Conservation (phyloP, 352 stramenopile species). For the Phytopythium aichiense region DNA sequence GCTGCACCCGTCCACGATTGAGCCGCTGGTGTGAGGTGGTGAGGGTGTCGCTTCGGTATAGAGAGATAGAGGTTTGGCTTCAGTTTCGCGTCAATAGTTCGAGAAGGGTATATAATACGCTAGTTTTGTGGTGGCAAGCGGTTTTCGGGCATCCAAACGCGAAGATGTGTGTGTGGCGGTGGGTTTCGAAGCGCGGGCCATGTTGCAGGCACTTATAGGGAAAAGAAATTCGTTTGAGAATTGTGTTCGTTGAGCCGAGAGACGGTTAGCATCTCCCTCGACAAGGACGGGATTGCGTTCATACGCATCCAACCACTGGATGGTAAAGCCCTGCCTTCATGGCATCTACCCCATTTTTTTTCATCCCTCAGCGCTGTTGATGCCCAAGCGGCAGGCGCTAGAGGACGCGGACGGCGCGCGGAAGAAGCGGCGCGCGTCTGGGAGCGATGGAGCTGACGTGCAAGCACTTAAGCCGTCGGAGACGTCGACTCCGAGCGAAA, state of each 20-base stretch:
- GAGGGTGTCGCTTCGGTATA: not conserved
- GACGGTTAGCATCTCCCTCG: slow-evolving; percentile 94
- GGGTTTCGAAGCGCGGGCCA: slow-evolving; percentile 35
- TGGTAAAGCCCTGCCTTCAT: slow-evolving; percentile 81
- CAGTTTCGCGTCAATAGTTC: not conserved
- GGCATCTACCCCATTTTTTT: slow-evolving; percentile 83
- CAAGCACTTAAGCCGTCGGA: not conserved
- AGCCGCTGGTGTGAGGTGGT: slow-evolving; percentile 9
- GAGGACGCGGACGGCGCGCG: not conserved
- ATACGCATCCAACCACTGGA: slow-evolving; percentile 69
- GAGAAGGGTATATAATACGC: not conserved
- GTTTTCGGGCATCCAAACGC: slow-evolving; percentile 12
- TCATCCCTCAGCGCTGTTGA: not conserved
- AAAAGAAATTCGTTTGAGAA: rapidly evolving
- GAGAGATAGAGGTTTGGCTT: not conserved
- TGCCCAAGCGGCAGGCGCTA: not conserved
- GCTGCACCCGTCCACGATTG: slow-evolving; percentile 8
- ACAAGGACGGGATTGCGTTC: slow-evolving; percentile 91
- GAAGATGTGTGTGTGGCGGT: not conserved
- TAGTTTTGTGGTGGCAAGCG: not conserved
- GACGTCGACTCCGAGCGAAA: too few relatives aligned
- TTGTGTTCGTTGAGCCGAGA: slow-evolving; percentile 93
- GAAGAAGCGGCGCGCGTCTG: not conserved
- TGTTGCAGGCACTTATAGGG: slow-evolving; percentile 15
- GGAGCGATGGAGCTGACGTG: slow-evolving; percentile 24